phyloP scores from a whole-genome alignment of 768 basidiomycete species.

The Xerocomus potaroensis region DNA sequence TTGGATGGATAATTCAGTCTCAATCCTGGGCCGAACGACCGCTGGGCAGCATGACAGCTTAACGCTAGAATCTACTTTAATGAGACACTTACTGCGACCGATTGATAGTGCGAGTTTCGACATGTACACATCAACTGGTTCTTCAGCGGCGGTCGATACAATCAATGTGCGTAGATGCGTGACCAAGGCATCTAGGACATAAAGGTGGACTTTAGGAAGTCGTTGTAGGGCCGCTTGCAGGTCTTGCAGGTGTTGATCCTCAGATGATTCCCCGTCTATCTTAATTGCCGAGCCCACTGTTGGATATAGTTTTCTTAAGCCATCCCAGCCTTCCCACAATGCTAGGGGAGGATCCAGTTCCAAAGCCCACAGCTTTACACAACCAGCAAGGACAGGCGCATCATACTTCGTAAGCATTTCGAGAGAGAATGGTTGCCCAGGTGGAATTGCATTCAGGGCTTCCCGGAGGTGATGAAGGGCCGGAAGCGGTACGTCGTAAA shows the following conservation, averaged over 20 bases:
- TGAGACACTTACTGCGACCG: slow-evolving; percentile 64
- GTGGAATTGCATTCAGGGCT: slow-evolving; percentile 68
- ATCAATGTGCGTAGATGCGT: slow-evolving; percentile 74
- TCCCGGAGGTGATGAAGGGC: slow-evolving; percentile 85
- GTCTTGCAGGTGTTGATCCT: slow-evolving; percentile 60
- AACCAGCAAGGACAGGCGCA: slow-evolving; percentile 78
- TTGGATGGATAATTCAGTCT: slow-evolving; percentile 83
- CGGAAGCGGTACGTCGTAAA: slow-evolving; percentile 87
- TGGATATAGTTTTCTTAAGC: slow-evolving; percentile 84
- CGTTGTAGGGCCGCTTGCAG: slow-evolving; percentile 60
- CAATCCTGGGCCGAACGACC: slow-evolving; percentile 75
- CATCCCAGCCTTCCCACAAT: slow-evolving; percentile 90
- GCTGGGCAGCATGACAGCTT: slow-evolving; percentile 38
- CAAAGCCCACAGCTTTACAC: slow-evolving; percentile 85
- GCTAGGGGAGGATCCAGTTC: slow-evolving; percentile 86
- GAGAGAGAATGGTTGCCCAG: slow-evolving; percentile 40
- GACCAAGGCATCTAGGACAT: slow-evolving; percentile 74
- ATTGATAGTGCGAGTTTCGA: slow-evolving; percentile 85
- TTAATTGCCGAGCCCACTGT: slow-evolving; percentile 56
- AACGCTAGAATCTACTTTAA: neutral
- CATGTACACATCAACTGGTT: slow-evolving; percentile 74
- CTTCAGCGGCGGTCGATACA: slow-evolving; percentile 61
- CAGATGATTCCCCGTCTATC: slow-evolving; percentile 47
- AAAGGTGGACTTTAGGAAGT: slow-evolving; percentile 74
- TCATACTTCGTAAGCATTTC: slow-evolving; percentile 73